Evolutionary conservation across 768 basidiomycete species (phyloP).

Genomic region (Suillus clintonianus): DNA sequence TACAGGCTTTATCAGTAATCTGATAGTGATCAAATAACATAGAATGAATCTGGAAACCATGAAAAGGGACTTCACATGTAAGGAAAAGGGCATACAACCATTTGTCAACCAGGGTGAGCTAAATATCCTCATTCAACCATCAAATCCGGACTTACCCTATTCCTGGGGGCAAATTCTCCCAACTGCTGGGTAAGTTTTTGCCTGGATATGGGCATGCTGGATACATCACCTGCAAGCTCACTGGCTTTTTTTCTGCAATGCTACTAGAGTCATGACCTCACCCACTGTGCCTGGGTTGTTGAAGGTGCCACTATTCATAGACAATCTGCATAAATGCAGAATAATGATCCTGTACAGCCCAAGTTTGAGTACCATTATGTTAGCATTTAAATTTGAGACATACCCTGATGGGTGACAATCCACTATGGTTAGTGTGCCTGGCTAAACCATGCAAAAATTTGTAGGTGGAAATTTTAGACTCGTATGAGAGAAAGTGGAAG

Average conservation of each 20-base stretch:
- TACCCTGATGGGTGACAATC: conserved; percentile 13
- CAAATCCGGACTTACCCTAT: too few species aligned
- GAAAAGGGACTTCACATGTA: too few species aligned
- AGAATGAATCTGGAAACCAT: too few species aligned
- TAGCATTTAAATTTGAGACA: conserved; percentile 3
- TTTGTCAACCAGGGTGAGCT: neutral
- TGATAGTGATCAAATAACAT: too few species aligned
- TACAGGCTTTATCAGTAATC: too few species aligned
- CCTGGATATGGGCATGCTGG: neutral
- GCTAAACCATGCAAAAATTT: conserved; percentile 32
- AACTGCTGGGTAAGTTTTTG: neutral
- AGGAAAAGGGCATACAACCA: neutral
- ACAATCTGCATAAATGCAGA: neutral
- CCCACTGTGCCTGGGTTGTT: neutral
- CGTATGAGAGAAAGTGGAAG: conserved; percentile 33
- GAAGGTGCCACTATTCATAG: neutral
- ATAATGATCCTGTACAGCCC: conserved; percentile 9
- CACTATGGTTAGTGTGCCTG: conserved; percentile 32
- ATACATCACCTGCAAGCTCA: neutral
- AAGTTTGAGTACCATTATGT: too few species aligned
- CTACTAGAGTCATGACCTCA: neutral
- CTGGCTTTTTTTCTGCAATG: neutral
- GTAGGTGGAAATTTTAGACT: conserved; percentile 31
- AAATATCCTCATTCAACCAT: too few species aligned
- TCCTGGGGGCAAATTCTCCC: neutral